These are phyloP conservation scores for Macrocybe gigantea DNA, from an alignment of 768 basidiomycete species.

Conservation along the genomic window DNA sequence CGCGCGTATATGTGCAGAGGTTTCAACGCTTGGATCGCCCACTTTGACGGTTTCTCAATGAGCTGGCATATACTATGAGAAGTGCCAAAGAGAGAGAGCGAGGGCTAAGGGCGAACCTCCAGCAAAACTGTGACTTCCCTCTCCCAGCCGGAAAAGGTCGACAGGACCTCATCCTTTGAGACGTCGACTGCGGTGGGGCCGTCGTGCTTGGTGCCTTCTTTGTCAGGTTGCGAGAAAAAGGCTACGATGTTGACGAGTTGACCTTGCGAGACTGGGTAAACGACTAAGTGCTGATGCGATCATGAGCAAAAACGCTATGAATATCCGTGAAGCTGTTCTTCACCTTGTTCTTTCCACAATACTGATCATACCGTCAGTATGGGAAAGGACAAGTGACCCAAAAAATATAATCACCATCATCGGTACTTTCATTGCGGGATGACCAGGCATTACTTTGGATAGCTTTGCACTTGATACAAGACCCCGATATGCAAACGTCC, in stretches of 20 bases:
- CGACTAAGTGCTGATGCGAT: slow-evolving; percentile 27
- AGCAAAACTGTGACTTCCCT: slow-evolving; percentile 24
- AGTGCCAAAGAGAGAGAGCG: neutral
- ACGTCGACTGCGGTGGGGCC: slow-evolving; percentile 23
- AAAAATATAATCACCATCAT: slow-evolving; percentile 13
- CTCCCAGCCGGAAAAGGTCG: slow-evolving; percentile 27
- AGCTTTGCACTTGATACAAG: slow-evolving; percentile 22
- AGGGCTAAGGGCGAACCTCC: slow-evolving; percentile 13
- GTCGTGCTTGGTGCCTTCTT: slow-evolving; percentile 22
- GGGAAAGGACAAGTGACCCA: neutral
- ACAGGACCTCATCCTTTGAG: slow-evolving; percentile 25
- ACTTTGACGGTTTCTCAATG: slow-evolving; percentile 29
- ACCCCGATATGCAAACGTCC: slow-evolving; percentile 30
- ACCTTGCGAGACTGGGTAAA: slow-evolving; percentile 33
- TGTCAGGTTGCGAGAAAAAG: slow-evolving; percentile 18
- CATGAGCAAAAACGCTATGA: slow-evolving; percentile 9
- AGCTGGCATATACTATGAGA: slow-evolving; percentile 17
- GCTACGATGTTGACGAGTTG: slow-evolving; percentile 29
- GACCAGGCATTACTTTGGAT: slow-evolving; percentile 16
- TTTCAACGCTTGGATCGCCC: slow-evolving; percentile 37
- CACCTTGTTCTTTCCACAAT: slow-evolving; percentile 25
- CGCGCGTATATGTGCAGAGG: slow-evolving; percentile 31
- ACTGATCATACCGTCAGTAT: slow-evolving; percentile 10
- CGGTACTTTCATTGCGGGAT: slow-evolving; percentile 10
- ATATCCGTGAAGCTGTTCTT: neutral